Evolutionary conservation across 768 basidiomycete species (phyloP).

Genomic region (Hebeloma cylindrosporum): DNA sequence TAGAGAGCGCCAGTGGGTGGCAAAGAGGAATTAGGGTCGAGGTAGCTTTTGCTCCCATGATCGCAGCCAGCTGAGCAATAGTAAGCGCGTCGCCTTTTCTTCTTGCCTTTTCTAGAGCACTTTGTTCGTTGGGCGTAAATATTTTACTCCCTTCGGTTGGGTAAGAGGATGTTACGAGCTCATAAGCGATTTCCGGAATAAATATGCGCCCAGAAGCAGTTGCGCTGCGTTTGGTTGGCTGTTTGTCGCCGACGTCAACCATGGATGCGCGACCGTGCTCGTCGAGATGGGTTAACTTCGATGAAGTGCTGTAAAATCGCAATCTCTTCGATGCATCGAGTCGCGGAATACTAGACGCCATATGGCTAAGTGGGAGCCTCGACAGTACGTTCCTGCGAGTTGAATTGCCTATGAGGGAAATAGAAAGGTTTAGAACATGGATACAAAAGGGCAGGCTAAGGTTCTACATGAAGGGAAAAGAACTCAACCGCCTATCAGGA

Average conservation of each 20-base stretch:
- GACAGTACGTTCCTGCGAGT: too few relatives aligned
- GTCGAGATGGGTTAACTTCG: slow-evolving; percentile 71
- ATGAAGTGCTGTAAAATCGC: slow-evolving; percentile 26
- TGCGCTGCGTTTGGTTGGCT: slow-evolving; percentile 62
- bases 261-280: slow-evolving; percentile 68
- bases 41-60: slow-evolving; percentile 87
- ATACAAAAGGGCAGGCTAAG: slow-evolving; percentile 18
- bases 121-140: slow-evolving; percentile 22
- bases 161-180: slow-evolving; percentile 53
- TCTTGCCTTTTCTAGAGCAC: slow-evolving; percentile 49
- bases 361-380: too few relatives aligned
- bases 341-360: neutral
- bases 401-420: too few relatives aligned
- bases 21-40: slow-evolving; percentile 84
- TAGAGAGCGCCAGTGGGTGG: slow-evolving; percentile 76
- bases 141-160: slow-evolving; percentile 22
- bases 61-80: slow-evolving; percentile 80
- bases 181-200: slow-evolving; percentile 64
- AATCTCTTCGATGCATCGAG: neutral
- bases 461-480: slow-evolving; percentile 32
- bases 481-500: slow-evolving; percentile 90
- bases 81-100: slow-evolving; percentile 71
- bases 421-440: slow-evolving; percentile 17
- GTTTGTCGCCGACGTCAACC: slow-evolving; percentile 78
- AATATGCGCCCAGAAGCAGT: slow-evolving; percentile 73